Conservation (phyloP, 2,329 filamentous ascomycete species). For the Cryphonectria naterciae region DNA sequence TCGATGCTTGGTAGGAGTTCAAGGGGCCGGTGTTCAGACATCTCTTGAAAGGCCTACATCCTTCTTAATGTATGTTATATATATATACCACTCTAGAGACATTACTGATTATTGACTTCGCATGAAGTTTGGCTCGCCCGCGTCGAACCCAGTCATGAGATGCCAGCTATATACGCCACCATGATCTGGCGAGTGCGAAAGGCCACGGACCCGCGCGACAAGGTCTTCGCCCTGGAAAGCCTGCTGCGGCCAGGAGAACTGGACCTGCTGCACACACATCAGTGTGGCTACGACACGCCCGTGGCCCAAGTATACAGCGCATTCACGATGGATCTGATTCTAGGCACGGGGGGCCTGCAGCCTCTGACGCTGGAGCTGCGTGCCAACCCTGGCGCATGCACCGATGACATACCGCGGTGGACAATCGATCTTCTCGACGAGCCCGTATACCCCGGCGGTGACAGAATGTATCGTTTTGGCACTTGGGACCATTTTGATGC, state of each 20-base stretch:
- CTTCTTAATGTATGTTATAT: too few relatives aligned
- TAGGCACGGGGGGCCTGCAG: background rate
- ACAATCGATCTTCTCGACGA: background rate
- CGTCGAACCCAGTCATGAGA: background rate
- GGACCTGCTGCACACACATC: background rate
- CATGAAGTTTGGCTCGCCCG: background rate
- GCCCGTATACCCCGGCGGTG: background rate
- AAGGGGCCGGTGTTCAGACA: too few relatives aligned
- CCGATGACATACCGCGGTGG: background rate
- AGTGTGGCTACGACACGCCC: background rate
- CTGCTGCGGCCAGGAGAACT: background rate
- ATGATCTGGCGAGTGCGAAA: slow-evolving; percentile 3
- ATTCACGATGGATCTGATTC: background rate
- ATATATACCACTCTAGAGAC: background rate
- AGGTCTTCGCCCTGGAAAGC: background rate
- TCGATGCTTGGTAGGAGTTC: background rate
- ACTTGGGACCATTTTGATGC: background rate
- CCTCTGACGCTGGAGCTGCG: background rate
- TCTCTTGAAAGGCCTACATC: too few relatives aligned
- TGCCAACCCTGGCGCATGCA: background rate
- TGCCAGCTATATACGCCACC: background rate
- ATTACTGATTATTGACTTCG: background rate
- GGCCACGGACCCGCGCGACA: background rate
- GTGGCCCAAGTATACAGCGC: slow-evolving; percentile 3
- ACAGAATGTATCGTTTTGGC: background rate